phyloP scores from a whole-genome alignment of 805 yeast genomes.

The Cyberlindnera veronae region DNA sequence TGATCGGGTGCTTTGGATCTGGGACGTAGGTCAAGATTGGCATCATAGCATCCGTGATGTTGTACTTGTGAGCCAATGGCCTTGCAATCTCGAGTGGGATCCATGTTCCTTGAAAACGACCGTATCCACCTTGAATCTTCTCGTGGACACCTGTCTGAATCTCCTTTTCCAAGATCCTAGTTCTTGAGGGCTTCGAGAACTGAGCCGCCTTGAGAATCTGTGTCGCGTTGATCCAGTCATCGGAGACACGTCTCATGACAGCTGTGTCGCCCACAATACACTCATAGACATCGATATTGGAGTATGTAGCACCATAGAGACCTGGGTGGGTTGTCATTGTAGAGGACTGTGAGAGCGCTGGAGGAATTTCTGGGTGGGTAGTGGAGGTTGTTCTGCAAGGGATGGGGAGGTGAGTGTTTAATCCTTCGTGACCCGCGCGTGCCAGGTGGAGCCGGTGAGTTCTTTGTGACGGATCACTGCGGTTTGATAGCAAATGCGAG shows the following conservation, averaged over 20 bases:
- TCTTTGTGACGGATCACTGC: too few relatives aligned
- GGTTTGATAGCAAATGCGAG: too few relatives aligned
- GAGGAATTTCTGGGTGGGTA: neutral
- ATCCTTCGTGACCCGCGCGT: neutral
- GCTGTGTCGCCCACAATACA: slow-evolving; percentile 26
- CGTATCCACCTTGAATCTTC: slow-evolving; percentile 83
- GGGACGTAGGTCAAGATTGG: slow-evolving; percentile 53
- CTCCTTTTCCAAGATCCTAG: slow-evolving; percentile 71
- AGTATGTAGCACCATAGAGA: slow-evolving; percentile 28
- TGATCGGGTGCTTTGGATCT: slow-evolving; percentile 42
- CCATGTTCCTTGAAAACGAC: slow-evolving; percentile 86
- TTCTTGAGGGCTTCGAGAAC: slow-evolving; percentile 75
- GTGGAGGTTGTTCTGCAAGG: neutral
- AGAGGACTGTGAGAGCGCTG: neutral
- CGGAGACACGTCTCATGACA: slow-evolving; percentile 82
- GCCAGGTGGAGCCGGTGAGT: neutral
- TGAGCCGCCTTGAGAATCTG: slow-evolving; percentile 77
- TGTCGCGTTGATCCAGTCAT: slow-evolving; percentile 92
- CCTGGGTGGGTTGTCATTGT: neutral
- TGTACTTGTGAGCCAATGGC: slow-evolving; percentile 49
- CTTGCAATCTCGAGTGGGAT: slow-evolving; percentile 67
- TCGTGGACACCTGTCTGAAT: slow-evolving; percentile 67
- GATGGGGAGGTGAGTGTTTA: neutral
- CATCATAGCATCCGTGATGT: slow-evolving; percentile 47
- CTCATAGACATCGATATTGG: slow-evolving; percentile 29